Percentiles rank a stretch among this genome's conserved stretches.
phyloP scores from a whole-genome alignment of 192 early-diverging fungal genomes.

The Lobulomyces angularis region DNA sequence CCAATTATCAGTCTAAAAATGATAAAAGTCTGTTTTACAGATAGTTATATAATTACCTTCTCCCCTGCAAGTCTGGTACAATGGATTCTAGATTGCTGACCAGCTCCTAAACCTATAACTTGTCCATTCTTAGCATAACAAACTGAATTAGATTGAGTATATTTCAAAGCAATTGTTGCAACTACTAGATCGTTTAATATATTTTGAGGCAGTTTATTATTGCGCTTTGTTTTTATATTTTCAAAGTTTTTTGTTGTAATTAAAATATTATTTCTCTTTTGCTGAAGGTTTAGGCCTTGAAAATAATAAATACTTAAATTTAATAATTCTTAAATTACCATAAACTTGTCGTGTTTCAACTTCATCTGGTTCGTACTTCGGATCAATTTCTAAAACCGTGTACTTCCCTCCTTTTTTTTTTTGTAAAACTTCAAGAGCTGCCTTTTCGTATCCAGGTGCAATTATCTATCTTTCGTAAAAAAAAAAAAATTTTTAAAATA shows the following conservation, averaged over 20 bases:
- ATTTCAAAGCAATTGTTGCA: constrained; percentile 96
- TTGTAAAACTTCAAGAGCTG: constrained; percentile 76
- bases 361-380: constrained; percentile 71
- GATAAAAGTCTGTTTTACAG: not conserved
- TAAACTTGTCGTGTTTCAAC: constrained; percentile 91
- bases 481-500: no score
- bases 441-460: constrained; percentile 76
- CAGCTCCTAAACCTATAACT: constrained; percentile 93
- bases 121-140: constrained; percentile 97
- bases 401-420: constrained; percentile 99
- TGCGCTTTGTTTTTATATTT: constrained; percentile 78
- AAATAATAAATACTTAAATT: no score
- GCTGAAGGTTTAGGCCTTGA: constrained; percentile 77
- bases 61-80: constrained; percentile 35
- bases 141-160: constrained; percentile 98
- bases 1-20: constrained; percentile 85
- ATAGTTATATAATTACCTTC: not conserved
- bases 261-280: constrained; percentile 78
- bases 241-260: constrained; percentile 67
- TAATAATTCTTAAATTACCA: no score
- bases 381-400: constrained; percentile 86
- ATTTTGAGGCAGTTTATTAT: constrained; percentile 38
- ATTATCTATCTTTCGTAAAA: no score
- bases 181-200: constrained; percentile 81
- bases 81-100: constrained; percentile 97